Evolutionary conservation across 345 rosid genomes (phyloP).

Genomic region (Linum usitatissimum): DNA sequence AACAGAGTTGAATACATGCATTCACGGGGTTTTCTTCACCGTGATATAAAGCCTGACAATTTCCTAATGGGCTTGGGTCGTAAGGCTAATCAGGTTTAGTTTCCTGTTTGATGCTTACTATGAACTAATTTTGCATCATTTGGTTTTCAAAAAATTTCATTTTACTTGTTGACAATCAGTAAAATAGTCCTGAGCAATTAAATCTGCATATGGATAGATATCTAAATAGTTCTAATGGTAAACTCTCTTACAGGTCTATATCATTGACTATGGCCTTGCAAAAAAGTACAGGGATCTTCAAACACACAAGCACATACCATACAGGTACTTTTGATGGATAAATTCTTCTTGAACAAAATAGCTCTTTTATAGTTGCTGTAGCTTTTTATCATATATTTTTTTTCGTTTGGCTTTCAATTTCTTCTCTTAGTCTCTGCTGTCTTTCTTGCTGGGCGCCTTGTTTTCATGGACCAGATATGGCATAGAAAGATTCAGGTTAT

Average conservation of each 20-base stretch:
- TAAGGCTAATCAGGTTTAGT: not conserved
- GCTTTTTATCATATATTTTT: not conserved
- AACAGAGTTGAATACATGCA: constrained; percentile 6
- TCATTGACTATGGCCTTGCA: constrained; percentile 11
- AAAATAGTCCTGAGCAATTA: too few relatives aligned
- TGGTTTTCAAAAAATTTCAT: too few relatives aligned
- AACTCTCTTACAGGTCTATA: constrained; percentile 15
- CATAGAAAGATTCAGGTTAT: not conserved
- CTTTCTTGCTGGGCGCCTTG: not conserved
- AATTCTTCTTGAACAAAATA: not conserved
- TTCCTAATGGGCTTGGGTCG: not conserved
- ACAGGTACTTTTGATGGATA: not conserved
- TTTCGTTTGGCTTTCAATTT: not conserved
- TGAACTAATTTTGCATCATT: too few relatives aligned
- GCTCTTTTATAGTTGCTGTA: not conserved
- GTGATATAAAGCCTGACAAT: constrained; percentile 5
- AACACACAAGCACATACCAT: not conserved
- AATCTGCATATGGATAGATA: too few relatives aligned
- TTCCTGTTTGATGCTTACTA: too few relatives aligned
- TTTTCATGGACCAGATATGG: not conserved
- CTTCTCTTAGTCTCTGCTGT: not conserved
- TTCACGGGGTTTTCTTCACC: constrained; percentile 1
- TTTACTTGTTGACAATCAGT: too few relatives aligned
- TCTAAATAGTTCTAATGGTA: too few relatives aligned
- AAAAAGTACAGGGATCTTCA: not conserved